Percentiles rank a stretch among this genome's conserved stretches.
Evolutionary conservation across 2,329 filamentous ascomycete genomes (phyloP).

Genomic region (Venturia nashicola): DNA sequence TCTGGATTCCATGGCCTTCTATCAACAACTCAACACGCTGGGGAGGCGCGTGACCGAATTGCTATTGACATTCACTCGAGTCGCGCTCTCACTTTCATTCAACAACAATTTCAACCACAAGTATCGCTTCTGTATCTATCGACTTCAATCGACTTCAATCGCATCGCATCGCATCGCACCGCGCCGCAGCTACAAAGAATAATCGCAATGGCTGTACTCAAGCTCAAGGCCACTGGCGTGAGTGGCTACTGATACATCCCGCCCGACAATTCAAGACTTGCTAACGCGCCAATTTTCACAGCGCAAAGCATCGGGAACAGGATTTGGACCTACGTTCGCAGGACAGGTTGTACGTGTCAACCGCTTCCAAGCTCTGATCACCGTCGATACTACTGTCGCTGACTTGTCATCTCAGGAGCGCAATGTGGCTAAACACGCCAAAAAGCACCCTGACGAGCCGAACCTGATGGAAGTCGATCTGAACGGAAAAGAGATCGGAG

Average conservation of each 20-base stretch:
- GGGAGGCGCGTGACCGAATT: neutral
- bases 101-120: neutral
- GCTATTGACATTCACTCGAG: neutral
- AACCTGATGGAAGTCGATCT: neutral
- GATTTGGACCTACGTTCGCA: neutral
- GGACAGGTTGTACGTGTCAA: neutral
- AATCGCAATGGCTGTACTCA: neutral
- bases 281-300: neutral
- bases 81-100: neutral
- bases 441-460: neutral
- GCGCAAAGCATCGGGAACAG: neutral
- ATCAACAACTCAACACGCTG: neutral
- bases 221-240: neutral
- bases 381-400: neutral
- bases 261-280: neutral
- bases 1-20: neutral
- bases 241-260: neutral
- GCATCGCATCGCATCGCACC: neutral
- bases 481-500: neutral
- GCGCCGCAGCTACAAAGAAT: neutral
- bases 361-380: neutral
- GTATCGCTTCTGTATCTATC: neutral
- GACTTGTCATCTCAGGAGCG: neutral
- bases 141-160: neutral
- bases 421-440: neutral